Evolutionary conservation across 371 early-diverging fungal genomes (phyloP).

Genomic region (Catenaria anguillulae): DNA sequence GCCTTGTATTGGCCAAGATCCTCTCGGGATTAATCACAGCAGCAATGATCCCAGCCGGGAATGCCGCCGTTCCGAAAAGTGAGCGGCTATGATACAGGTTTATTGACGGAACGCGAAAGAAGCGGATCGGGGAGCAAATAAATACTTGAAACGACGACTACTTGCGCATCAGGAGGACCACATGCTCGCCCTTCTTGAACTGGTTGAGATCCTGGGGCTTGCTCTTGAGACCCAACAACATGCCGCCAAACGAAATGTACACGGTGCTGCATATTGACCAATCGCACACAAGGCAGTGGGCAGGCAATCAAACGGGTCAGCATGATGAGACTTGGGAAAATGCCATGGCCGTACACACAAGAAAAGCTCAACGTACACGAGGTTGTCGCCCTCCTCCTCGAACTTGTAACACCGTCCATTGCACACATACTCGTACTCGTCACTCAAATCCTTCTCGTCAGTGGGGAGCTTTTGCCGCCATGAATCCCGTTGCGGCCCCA

Average conservation of each 20-base stretch:
- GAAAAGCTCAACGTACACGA: conserved; percentile 46
- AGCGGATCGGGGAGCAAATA: too few relatives aligned
- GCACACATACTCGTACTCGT: conserved; percentile 95
- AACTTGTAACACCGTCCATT: conserved; percentile 88
- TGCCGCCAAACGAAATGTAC: conserved; percentile 83
- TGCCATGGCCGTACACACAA: neutral
- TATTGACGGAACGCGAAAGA: too few relatives aligned
- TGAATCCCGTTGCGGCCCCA: conserved; percentile 15
- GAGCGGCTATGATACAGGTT: too few relatives aligned
- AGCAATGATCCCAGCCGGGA: too few relatives aligned
- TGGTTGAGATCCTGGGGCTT: conserved; percentile 67
- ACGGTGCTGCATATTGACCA: conserved; percentile 24
- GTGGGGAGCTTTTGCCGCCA: conserved; percentile 15
- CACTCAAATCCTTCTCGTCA: conserved; percentile 58
- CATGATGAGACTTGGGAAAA: neutral
- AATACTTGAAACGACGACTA: too few relatives aligned
- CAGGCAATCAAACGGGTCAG: neutral
- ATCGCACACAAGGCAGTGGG: neutral
- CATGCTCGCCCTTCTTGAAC: conserved; percentile 65
- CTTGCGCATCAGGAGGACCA: conserved; percentile 79
- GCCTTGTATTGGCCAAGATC: too few relatives aligned
- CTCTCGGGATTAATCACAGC: too few relatives aligned
- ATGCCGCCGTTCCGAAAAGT: too few relatives aligned
- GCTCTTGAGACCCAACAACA: conserved; percentile 80
- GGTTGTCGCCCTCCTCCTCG: conserved; percentile 53